These are phyloP conservation scores for Lagenaria siceraria DNA, from an alignment of 306 rosid genomes.

Conservation along the genomic window DNA sequence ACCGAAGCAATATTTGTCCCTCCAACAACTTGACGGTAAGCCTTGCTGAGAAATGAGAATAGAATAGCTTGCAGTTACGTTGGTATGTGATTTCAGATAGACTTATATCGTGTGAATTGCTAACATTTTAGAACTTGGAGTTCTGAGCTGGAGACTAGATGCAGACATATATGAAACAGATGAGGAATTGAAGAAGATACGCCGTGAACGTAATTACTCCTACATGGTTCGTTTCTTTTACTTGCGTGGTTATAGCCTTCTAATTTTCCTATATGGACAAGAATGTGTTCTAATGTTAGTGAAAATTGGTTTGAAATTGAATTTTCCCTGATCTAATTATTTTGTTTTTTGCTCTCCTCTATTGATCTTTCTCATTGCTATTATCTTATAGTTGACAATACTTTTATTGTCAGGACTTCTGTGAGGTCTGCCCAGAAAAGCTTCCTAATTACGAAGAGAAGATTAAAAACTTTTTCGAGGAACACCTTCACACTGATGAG, in stretches of 20 bases:
- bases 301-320: neutral
- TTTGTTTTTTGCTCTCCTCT: neutral
- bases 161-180: slow-evolving; percentile 80
- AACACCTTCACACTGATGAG: slow-evolving; percentile 95
- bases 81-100: neutral
- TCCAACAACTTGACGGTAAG: slow-evolving; percentile 67
- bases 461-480: slow-evolving; percentile 78
- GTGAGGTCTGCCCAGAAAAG: slow-evolving; percentile 88
- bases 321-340: neutral
- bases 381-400: slow-evolving; percentile 9
- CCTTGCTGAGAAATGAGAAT: slow-evolving; percentile 8
- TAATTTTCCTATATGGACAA: neutral
- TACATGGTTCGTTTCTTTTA: slow-evolving; percentile 47
- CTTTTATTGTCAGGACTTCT: slow-evolving; percentile 52
- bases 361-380: neutral
- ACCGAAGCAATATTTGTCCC: slow-evolving; percentile 71
- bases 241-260: neutral
- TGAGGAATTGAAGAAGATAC: slow-evolving; percentile 81
- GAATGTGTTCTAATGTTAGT: neutral
- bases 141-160: slow-evolving; percentile 87
- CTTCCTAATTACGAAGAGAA: slow-evolving; percentile 91
- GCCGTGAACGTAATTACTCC: slow-evolving; percentile 80
- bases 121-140: slow-evolving; percentile 75
- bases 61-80: neutral
- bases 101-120: slow-evolving; percentile 1